Conservation (phyloP, 2,329 filamentous ascomycete genomes). For the Penicillium sp. region DNA sequence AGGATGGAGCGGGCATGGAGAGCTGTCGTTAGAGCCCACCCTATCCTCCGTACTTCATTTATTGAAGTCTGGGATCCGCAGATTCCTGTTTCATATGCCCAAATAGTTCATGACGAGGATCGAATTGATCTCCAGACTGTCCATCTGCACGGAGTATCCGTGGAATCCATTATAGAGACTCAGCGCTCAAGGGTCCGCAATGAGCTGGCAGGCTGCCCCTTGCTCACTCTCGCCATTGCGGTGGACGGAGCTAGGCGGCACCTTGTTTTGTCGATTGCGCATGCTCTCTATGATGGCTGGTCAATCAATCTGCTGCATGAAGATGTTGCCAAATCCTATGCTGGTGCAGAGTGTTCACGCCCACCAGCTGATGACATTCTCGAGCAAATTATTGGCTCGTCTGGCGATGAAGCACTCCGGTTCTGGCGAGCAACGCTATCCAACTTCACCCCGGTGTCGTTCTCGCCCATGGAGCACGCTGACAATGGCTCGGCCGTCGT, state of each 20-base stretch:
- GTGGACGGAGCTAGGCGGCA: slow-evolving; percentile 37
- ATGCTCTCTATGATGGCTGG: slow-evolving; percentile 88
- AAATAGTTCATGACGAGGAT: slow-evolving; percentile 46
- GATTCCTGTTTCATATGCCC: slow-evolving; percentile 56
- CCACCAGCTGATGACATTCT: slow-evolving; percentile 56
- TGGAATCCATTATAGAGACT: slow-evolving; percentile 25
- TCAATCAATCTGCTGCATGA: slow-evolving; percentile 72
- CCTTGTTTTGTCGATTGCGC: slow-evolving; percentile 70
- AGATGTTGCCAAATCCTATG: slow-evolving; percentile 67
- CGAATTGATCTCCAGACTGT: slow-evolving; percentile 36
- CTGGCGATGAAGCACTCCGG: slow-evolving; percentile 47
- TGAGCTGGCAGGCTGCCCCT: slow-evolving; percentile 23
- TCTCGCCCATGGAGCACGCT: slow-evolving; percentile 36
- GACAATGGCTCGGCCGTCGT: slow-evolving; percentile 14
- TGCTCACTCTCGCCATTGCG: slow-evolving; percentile 39
- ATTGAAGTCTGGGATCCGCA: slow-evolving; percentile 61
- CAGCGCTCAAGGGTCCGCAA: slow-evolving; percentile 12
- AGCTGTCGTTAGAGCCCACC: slow-evolving; percentile 57
- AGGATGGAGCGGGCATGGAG: slow-evolving; percentile 62
- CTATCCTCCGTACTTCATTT: slow-evolving; percentile 76
- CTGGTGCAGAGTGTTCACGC: slow-evolving; percentile 42
- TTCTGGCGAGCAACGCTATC: slow-evolving; percentile 74
- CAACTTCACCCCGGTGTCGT: slow-evolving; percentile 44
- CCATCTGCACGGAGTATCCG: slow-evolving; percentile 15
- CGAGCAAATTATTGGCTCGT: slow-evolving; percentile 50